phyloP scores from a whole-genome alignment of 2,329 filamentous ascomycete genomes.

The Ophiostoma perfectum region DNA sequence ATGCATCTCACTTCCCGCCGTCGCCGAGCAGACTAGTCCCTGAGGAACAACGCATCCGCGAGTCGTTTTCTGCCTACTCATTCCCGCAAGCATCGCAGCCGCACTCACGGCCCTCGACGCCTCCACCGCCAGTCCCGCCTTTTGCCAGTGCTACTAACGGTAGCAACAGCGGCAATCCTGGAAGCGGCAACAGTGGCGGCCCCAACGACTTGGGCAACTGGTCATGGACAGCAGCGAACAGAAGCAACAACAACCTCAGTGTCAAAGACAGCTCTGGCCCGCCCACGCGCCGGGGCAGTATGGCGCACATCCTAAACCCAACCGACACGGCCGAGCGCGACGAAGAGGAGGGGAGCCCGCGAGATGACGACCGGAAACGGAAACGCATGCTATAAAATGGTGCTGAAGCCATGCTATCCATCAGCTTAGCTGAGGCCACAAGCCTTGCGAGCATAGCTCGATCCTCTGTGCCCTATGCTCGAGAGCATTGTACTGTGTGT shows the following conservation, averaged over 20 bases:
- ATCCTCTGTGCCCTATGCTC: too few species aligned
- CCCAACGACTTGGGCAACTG: slow-evolving; percentile 44
- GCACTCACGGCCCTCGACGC: slow-evolving; percentile 50
- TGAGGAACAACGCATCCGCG: slow-evolving; percentile 52
- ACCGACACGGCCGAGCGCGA: slow-evolving; percentile 52
- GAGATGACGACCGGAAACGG: slow-evolving; percentile 56
- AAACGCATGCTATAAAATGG: slow-evolving; percentile 48
- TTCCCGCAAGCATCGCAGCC: slow-evolving; percentile 43
- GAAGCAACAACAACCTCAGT: slow-evolving; percentile 41
- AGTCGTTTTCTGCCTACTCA: slow-evolving; percentile 53
- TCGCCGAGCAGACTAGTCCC: slow-evolving; percentile 44
- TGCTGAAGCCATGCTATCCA: background rate
- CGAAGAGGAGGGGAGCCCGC: slow-evolving; percentile 51
- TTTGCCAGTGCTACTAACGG: slow-evolving; percentile 39
- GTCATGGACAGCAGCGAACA: slow-evolving; percentile 51
- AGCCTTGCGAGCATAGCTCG: too few species aligned
- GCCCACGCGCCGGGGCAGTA: slow-evolving; percentile 53
- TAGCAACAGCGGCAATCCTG: slow-evolving; percentile 28
- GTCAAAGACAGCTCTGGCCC: slow-evolving; percentile 53
- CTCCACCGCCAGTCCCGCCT: slow-evolving; percentile 47
- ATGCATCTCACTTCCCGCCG: slow-evolving; percentile 46
- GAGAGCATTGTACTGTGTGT: background rate
- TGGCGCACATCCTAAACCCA: slow-evolving; percentile 59
- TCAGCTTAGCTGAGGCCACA: too few species aligned
- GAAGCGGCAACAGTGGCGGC: background rate